Conservation (phyloP, 768 basidiomycete genomes). For the Trichaptum fuscoviolaceum region DNA sequence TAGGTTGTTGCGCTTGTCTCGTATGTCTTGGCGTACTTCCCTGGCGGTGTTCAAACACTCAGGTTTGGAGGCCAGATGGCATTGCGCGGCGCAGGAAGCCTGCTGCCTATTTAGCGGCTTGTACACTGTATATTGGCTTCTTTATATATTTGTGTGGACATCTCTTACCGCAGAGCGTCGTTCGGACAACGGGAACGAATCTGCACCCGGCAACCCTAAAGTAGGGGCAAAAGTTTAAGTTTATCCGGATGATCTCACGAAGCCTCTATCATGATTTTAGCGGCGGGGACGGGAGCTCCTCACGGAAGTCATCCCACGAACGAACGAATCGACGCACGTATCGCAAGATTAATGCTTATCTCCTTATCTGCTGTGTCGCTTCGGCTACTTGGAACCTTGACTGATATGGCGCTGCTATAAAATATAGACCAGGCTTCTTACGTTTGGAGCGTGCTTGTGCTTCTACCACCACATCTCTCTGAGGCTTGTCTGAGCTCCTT, state of each 20-base stretch:
- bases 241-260: not conserved
- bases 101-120: conserved; percentile 63
- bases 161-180: not conserved
- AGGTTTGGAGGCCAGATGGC: conserved; percentile 77
- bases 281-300: not conserved
- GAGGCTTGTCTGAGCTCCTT: not conserved
- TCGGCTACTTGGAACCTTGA: not conserved
- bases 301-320: not conserved
- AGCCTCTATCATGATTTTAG: not conserved
- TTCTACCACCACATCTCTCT: not conserved
- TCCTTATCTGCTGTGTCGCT: not conserved
- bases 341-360: not conserved
- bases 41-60: conserved; percentile 78
- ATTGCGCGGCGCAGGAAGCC: conserved; percentile 75
- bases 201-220: not conserved
- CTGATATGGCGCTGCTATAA: not conserved
- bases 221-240: not conserved
- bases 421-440: not conserved
- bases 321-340: not conserved
- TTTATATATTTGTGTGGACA: not conserved
- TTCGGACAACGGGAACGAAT: not conserved
- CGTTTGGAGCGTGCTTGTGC: not conserved
- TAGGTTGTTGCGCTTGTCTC: conserved; percentile 79
- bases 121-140: not conserved
- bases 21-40: conserved; percentile 94